Evolutionary conservation across 495 filamentous ascomycete genomes (phyloP).

Genomic region (Neurospora cerealis): DNA sequence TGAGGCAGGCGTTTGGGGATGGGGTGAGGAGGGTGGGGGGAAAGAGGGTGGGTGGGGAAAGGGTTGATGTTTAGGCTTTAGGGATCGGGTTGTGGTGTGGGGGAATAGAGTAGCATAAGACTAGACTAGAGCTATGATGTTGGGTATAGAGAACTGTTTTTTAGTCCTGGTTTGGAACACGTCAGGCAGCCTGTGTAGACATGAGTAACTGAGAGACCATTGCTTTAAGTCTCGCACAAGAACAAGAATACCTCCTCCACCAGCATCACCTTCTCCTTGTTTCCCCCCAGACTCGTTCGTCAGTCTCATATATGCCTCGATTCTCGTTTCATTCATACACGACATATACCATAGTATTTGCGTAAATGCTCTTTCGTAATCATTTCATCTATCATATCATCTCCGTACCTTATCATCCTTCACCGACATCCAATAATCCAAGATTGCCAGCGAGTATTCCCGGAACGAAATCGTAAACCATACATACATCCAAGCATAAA

Average conservation of each 20-base stretch:
- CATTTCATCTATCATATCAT: not conserved
- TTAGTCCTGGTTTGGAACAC: not conserved
- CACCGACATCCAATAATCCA: not conserved
- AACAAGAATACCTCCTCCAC: not conserved
- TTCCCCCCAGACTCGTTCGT: too few species aligned
- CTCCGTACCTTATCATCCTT: not conserved
- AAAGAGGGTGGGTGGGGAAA: not conserved
- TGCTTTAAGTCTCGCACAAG: not conserved
- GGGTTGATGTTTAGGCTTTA: not conserved
- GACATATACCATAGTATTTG: not conserved
- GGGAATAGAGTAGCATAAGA: not conserved
- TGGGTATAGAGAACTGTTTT: not conserved
- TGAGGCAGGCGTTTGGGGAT: slow-evolving; percentile 20
- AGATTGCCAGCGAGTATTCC: not conserved
- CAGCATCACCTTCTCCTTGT: too few species aligned
- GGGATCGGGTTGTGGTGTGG: not conserved
- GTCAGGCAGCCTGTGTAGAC: not conserved
- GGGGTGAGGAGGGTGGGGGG: not conserved
- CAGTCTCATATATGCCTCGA: not conserved
- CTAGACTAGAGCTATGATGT: not conserved
- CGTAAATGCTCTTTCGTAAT: not conserved
- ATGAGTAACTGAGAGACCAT: not conserved
- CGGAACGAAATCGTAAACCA: not conserved
- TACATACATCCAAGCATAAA: not conserved
- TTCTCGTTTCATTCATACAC: not conserved